Evolutionary conservation across 306 rosid species (phyloP), one percentile per base, ranked within the genome.

Genomic region (Lithocarpus polystachyus): DNA sequence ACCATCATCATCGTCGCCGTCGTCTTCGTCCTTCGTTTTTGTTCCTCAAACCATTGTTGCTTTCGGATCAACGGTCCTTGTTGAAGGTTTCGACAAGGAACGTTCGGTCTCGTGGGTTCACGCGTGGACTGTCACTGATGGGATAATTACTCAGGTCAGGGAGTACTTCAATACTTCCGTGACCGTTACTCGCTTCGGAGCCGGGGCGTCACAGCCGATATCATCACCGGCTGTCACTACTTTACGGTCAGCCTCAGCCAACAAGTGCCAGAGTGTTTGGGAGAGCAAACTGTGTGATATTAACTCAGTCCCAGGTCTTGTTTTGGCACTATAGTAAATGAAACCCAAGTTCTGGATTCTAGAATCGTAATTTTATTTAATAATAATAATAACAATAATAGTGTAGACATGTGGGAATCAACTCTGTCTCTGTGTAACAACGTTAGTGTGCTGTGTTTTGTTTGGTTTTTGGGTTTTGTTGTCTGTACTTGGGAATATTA

Each of bases 131-230:
- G 35, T 81, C 71, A 67, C 73, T 5, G 81, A 91, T n/a, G 93
- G 89, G 57, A 40, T 82, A 4, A 84, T 93, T 10, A 88, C 91
- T 5, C 86, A 88, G 37, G 88, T 93, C n/a, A 89, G 91, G 77
- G 98, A 91, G 82, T 93, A 91, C 77, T 65, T 83, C 26, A 93
- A 91, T 86, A 93, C 97, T 51, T 89, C 91, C 5, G 87, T 93
- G 28, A 89, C 88, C 0, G 93, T 93, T 68, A 84, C 88, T 2
- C 87, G 79, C 74, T 87, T 93, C 5, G 81, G 85, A 9, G 71
- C 74, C 15, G 17, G 17, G 12, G 53, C 53, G 13, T 85, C 86
- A 28, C 60, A 40, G 55, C 28, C 71, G 6, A 13, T 14, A 43
- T 74, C 81, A 6, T 77, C 81, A 3, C 31, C 87, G 56, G 60